Percentiles rank a stretch among this genome's conserved stretches.
These are phyloP conservation scores for Letharia columbiana DNA, from an alignment of 495 filamentous ascomycete species.

Conservation along the genomic window DNA sequence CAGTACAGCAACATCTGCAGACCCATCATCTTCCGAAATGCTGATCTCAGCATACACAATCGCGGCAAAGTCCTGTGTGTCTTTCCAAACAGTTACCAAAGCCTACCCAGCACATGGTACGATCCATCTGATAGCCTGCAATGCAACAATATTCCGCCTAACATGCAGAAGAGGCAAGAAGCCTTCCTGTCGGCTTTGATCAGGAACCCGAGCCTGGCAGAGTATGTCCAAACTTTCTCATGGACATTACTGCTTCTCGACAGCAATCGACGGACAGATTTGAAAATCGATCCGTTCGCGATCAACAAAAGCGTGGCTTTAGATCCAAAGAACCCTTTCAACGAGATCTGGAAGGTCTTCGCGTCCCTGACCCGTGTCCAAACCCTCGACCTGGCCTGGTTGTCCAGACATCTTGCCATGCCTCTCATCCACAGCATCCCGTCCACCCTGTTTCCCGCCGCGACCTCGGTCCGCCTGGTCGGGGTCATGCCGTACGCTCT, in stretches of 20 bases:
- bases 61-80: not conserved
- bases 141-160: constrained; percentile 1
- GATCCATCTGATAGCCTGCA: constrained; percentile 5
- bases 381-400: constrained; percentile 3
- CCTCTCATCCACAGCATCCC: not conserved
- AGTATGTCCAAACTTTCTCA: not conserved
- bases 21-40: constrained; percentile 12
- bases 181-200: constrained; percentile 6
- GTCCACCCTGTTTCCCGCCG: not conserved
- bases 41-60: constrained; percentile 12
- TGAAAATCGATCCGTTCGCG: not conserved
- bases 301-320: not conserved
- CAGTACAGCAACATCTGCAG: not conserved
- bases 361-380: not conserved
- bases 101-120: not conserved
- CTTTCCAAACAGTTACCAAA: not conserved
- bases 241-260: constrained; percentile 2
- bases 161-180: constrained; percentile 5
- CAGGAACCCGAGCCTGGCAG: not conserved
- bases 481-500: constrained; percentile 4
- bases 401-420: not conserved
- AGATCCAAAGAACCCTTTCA: not conserved
- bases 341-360: constrained; percentile 1
- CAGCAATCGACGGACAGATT: not conserved
- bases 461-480: not conserved